Evolutionary conservation across 208 protist species (phyloP), one percentile per base, ranked within the genome.

Genomic region (Leishmania amazonensis): DNA sequence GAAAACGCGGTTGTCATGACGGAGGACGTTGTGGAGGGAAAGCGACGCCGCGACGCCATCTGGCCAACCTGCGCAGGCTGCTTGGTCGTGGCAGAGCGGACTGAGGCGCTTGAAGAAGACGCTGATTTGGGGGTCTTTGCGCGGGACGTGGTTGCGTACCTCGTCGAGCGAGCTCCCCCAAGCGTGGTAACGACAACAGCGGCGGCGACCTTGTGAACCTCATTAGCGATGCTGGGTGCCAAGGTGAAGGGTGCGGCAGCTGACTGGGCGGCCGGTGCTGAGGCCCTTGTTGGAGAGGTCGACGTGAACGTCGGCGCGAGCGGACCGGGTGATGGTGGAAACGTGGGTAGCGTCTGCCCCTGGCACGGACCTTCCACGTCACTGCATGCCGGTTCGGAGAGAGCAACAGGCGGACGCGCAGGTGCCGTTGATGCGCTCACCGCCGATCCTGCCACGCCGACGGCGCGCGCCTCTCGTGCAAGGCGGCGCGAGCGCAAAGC

Each of bases 11-110:
- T 58, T 6, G 81, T 79, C 45, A 60, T 76, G 8, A 65, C 64
- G 28, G 64, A 42, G 15, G 81, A 81, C n/a, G 79, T 60, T 38
- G 47, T 75, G 13, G 77, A 85, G n/a, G 81, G 53, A 35, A 81
- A 19, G 6, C 60, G 64, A 17, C 49, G 53, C 24, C 68, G 28
- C 1, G 72, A 8, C 21, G 60, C 45, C 7, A 53, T 62, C 24
- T 7, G 49, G 24, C 40, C 31, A 3, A 28, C 31, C 35, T 64
- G 40, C 8, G 73, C 58, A 17, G 72, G 77, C 15, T 74, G 81
- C 72, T 78, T 72, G 42, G 72, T 31, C 13, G 19, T 79, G 35
- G 42, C 54, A 15, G 68, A 8, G 0, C 1, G 21, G 58, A 51
- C 19, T 7, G 57, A 40, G 54, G 24, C 54, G 19, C 0, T 2